These are phyloP conservation scores for Xylaria nigripes DNA, from an alignment of 495 filamentous ascomycete species.

Conservation along the genomic window DNA sequence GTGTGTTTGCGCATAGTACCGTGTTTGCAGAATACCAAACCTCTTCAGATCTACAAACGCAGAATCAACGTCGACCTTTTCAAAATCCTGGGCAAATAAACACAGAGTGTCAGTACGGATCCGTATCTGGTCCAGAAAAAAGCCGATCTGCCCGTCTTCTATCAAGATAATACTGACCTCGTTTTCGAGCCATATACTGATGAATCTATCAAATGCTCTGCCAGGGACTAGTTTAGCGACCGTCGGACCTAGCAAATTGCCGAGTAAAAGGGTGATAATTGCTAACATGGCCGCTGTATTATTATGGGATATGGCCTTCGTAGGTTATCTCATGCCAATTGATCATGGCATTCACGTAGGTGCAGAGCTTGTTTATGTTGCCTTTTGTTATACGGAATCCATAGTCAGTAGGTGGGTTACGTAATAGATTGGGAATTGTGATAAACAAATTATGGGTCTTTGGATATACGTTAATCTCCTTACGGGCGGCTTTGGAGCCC, in stretches of 20 bases:
- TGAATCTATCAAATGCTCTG: slow-evolving; percentile 56
- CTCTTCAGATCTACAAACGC: slow-evolving; percentile 48
- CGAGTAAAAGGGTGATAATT: neutral
- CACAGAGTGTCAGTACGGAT: neutral
- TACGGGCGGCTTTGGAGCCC: too few species aligned
- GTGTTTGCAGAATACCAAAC: slow-evolving; percentile 54
- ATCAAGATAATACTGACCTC: slow-evolving; percentile 25
- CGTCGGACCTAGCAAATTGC: neutral
- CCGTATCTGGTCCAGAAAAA: neutral
- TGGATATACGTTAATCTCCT: too few species aligned
- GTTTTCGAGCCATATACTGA: slow-evolving; percentile 67
- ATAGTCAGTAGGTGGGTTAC: too few species aligned
- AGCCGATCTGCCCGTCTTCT: neutral
- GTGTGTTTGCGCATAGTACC: slow-evolving; percentile 54
- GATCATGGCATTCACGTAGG: neutral
- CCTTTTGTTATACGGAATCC: too few species aligned
- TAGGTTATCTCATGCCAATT: neutral
- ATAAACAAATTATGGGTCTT: too few species aligned
- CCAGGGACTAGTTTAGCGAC: slow-evolving; percentile 36
- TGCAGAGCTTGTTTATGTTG: neutral
- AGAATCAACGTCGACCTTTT: slow-evolving; percentile 39
- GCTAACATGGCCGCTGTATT: neutral
- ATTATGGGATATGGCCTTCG: neutral
- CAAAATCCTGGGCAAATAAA: slow-evolving; percentile 43
- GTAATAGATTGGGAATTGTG: too few species aligned